Evolutionary conservation across 805 yeast species (phyloP).

Genomic region (Zygosaccharomyces siamensis): DNA sequence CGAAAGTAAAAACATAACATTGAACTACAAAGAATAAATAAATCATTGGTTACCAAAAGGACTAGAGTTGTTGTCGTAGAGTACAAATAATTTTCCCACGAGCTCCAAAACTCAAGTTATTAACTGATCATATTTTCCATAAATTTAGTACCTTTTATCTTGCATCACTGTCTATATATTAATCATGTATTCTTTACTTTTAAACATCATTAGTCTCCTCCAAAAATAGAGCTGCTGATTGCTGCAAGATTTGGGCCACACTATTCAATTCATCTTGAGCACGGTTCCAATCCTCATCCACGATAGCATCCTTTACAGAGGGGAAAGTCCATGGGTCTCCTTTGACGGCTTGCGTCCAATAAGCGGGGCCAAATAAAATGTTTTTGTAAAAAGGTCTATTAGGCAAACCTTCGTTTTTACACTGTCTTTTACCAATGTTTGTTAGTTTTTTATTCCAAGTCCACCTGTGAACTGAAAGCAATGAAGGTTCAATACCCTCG

Average conservation of each 20-base stretch:
- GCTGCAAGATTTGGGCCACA: conserved; percentile 37
- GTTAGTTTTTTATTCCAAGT: conserved; percentile 71
- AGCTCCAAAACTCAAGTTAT: neutral
- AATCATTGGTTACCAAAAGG: neutral
- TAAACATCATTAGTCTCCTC: conserved; percentile 27
- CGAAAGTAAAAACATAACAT: neutral
- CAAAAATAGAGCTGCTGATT: conserved; percentile 30
- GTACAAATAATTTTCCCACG: neutral
- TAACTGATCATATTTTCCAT: neutral
- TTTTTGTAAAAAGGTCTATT: conserved; percentile 64
- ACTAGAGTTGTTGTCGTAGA: neutral
- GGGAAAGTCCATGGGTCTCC: conserved; percentile 65
- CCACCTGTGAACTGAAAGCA: conserved; percentile 68
- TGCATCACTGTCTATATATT: neutral
- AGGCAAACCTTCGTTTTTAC: conserved; percentile 42
- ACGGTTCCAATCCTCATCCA: conserved; percentile 41
- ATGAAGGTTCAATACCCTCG: conserved; percentile 66
- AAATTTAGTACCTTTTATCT: too few relatives aligned
- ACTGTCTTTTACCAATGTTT: conserved; percentile 49
- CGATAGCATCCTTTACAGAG: conserved; percentile 62
- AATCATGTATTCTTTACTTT: neutral
- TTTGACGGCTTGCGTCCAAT: conserved; percentile 46
- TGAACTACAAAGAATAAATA: neutral
- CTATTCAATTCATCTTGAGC: conserved; percentile 53
- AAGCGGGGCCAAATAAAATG: conserved; percentile 62